phyloP scores from a whole-genome alignment of 805 yeast species.

The Candida berthetii region DNA sequence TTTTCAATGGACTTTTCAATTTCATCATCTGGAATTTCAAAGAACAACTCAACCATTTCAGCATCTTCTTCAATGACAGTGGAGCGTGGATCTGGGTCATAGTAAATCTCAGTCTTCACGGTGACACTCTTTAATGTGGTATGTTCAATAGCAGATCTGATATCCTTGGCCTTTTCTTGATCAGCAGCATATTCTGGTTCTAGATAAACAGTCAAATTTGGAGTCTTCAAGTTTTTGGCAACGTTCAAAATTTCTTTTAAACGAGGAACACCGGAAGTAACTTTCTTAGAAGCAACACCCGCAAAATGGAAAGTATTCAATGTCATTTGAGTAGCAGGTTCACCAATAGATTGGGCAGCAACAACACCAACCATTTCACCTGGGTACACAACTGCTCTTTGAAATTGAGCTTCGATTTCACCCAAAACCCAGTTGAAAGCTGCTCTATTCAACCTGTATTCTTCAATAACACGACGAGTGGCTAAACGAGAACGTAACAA shows the following conservation, averaged over 20 bases:
- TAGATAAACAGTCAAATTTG: slow-evolving; percentile 94
- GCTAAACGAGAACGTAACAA: slow-evolving; percentile 90
- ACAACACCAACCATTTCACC: slow-evolving; percentile 99
- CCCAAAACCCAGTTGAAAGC: slow-evolving; percentile 97
- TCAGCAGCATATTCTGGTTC: slow-evolving; percentile 76
- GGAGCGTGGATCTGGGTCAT: slow-evolving; percentile 96
- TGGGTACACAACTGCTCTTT: slow-evolving; percentile 86
- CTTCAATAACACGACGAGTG: slow-evolving; percentile 85
- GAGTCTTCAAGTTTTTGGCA: slow-evolving; percentile 98
- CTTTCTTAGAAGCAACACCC: slow-evolving; percentile 95
- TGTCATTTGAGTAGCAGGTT: slow-evolving; percentile 98
- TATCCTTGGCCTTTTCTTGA: slow-evolving; percentile 89
- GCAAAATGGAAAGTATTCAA: slow-evolving; percentile 97
- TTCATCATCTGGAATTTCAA: slow-evolving; percentile 96
- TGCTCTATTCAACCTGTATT: slow-evolving; percentile 72
- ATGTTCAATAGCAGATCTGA: slow-evolving; percentile 96
- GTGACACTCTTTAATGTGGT: slow-evolving; percentile 93
- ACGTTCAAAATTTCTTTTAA: slow-evolving; percentile 96
- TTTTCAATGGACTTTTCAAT: slow-evolving; percentile 90
- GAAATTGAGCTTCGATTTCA: slow-evolving; percentile 90
- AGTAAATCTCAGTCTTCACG: slow-evolving; percentile 93
- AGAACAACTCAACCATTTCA: slow-evolving; percentile 95
- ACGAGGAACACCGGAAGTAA: slow-evolving; percentile 96
- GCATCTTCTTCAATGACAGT: slow-evolving; percentile 97
- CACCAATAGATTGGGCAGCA: slow-evolving; percentile 98